Evolutionary conservation across 164 flowering plant species (phyloP), one percentile per base, ranked within the genome.

Genomic region (Aristolochia fimbriata): DNA sequence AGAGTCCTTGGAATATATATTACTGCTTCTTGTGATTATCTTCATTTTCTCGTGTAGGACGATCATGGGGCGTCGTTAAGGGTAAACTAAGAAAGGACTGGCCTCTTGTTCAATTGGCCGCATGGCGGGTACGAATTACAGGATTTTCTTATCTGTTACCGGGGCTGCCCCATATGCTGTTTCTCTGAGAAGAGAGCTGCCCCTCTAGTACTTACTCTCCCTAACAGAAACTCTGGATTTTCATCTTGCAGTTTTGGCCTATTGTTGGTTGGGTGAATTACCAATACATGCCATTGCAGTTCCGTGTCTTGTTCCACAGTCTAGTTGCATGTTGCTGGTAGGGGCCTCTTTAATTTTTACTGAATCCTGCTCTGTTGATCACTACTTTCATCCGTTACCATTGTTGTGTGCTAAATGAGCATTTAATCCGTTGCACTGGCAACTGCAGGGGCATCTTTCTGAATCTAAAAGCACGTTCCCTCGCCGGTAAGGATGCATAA

Each of bases 321-420:
- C 74, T 83, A 61, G 75, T 77, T 51, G 96, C 84, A 59, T 80
- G 85, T 5, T 83, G 83, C 85, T 88, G 96, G 96, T 88, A 59
- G 4, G 65, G 25, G 17, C 56, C 47, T 30, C 46, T 55, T 48
- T 14, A 1, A 58, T 17, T 62, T 14, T 41, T 17, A 11, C 9
- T 6, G n/a, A n/a, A 37, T 17, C 6, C n/a, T 6, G 51, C 11
- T 24, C 46, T 16, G 12, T 8, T 62, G 6, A 4, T 43, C 52
- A 33, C 23, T 24, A 23, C 51, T 16, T 50, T 52, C 17, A 13
- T 22, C 27, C 27, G 13, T 1, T 22, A 27, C n/a, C n/a, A 1
- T 22, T 16, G 23, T 8, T 52, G 20, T 15, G 30, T 50, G 20
- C 9, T 52, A 52, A 51, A 7, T 37, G 10, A 20, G 20, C 14